Evolutionary conservation across 495 filamentous ascomycete genomes (phyloP).

Genomic region (Trichoderma parareesei): DNA sequence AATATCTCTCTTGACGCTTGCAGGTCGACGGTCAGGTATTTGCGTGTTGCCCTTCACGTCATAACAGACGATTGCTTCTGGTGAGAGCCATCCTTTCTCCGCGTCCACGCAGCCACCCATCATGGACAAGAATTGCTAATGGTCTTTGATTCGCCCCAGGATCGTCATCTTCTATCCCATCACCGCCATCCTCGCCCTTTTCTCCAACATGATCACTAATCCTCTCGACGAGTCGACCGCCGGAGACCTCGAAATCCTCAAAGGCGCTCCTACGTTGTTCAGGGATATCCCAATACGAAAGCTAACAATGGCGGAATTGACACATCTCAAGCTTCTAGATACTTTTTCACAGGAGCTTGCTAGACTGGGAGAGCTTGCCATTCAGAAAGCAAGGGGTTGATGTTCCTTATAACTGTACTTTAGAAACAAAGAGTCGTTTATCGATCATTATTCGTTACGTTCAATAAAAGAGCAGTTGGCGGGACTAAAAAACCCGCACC

Average conservation of each 20-base stretch:
- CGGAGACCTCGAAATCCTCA: neutral
- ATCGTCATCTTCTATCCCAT: neutral
- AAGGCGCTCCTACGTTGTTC: neutral
- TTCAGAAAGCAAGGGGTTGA: neutral
- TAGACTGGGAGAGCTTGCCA: neutral
- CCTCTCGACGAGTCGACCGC: neutral
- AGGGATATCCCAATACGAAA: neutral
- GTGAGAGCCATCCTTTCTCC: neutral
- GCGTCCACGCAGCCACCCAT: neutral
- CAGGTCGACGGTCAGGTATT: neutral
- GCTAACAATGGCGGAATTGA: neutral
- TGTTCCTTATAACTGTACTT: no score
- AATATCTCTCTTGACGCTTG: neutral
- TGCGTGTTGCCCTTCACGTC: neutral
- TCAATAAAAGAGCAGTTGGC: no score
- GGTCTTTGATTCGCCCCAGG: neutral
- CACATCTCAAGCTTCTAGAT: neutral
- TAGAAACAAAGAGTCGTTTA: no score
- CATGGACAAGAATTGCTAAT: neutral
- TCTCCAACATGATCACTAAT: neutral
- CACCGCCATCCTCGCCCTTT: constrained; percentile 1
- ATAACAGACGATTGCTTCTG: neutral
- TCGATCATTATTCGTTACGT: no score
- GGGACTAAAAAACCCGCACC: no score
- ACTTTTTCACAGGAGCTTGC: neutral